These are phyloP conservation scores for Symbiodinium natans DNA, from an alignment of 73 alveolate genomes.

Conservation along the genomic window DNA sequence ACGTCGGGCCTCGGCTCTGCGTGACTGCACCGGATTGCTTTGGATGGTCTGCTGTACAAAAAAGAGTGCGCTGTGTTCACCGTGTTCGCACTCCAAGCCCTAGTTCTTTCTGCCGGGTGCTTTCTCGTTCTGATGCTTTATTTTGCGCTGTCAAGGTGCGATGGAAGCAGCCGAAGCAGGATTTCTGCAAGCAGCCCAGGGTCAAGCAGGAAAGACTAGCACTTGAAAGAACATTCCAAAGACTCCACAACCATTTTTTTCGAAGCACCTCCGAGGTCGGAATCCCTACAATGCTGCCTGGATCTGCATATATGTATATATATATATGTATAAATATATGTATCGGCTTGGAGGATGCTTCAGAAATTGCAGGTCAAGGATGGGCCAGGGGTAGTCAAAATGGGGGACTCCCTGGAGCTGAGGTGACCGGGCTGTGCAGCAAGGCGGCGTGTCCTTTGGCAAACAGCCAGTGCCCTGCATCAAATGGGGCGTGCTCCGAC, in stretches of 20 bases:
- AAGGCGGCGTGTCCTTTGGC: slow-evolving; percentile 99
- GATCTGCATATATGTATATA: neutral
- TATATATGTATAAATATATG: too few relatives aligned
- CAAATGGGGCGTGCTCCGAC: neutral
- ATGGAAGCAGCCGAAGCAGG: slow-evolving; percentile 50
- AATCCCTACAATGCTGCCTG: too few relatives aligned
- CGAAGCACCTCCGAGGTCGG: neutral
- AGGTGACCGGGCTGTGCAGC: slow-evolving; percentile 99
- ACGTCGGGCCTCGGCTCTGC: neutral
- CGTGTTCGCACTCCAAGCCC: too few relatives aligned
- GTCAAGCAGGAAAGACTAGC: neutral
- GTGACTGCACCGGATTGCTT: neutral
- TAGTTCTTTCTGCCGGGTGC: too few relatives aligned
- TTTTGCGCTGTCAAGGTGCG: neutral
- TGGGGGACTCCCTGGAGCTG: slow-evolving; percentile 99
- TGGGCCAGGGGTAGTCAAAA: too few relatives aligned
- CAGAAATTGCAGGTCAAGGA: too few relatives aligned
- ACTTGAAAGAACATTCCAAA: neutral
- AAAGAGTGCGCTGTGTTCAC: too few relatives aligned
- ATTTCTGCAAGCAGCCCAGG: slow-evolving; percentile 22
- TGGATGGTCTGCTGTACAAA: too few relatives aligned
- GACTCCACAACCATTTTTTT: neutral
- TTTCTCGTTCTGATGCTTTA: too few relatives aligned
- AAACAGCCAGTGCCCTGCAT: slow-evolving; percentile 95
- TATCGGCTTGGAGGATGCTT: neutral